Evolutionary conservation across 1,139 yeast species (phyloP), one percentile per base, ranked within the genome.

Genomic region (Pichia terricola): DNA sequence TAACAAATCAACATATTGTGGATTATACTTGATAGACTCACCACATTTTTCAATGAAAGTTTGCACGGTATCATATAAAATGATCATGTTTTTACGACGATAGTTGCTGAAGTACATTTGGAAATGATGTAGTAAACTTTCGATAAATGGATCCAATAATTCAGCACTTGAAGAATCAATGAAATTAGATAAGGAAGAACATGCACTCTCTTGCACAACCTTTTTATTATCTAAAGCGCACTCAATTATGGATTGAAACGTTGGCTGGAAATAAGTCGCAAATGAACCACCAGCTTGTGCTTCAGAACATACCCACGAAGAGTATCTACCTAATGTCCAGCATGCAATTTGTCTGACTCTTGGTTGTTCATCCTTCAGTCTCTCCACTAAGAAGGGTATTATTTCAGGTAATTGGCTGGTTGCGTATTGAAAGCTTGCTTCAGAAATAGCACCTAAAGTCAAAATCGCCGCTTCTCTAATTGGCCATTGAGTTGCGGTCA

Each of bases 381-480:
- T 72, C 46, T 87, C 87, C 30, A 88, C 89, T 50, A 91, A 70
- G 58, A 81, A 89, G 36, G 95, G 96, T 33, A 91, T 80, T 44
- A 91, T 69, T 16, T 79, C 75, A 1, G 96, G 95, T 40, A 91
- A 67, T 55, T 84, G 84, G 38, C 77, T 79, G 26, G 79, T 66
- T 22, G 89, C 79, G 44, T 77, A 72, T 45, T 81, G 85, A 44
- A 81, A 70, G 55, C 95, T 88, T 53, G 96, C 94, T 54, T 82
- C 88, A 35, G 95, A 85, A 56, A 89, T 81, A 31, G 98, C 98
- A 48, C 98, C 98, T 60, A 91, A 76, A 1, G 97, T 96, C 43
- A 91, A 70, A 35, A 91, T 89, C 1, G 96, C 81, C 2, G 96
- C 95, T 61, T 91, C 98, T 50, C 96, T 75, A 11, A 83, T 77